A percentile compares a stretch with the other conserved stretches of the same genome.
These are phyloP conservation scores for Camillea tinctor DNA, from an alignment of 2,329 filamentous ascomycete species.

Conservation along the genomic window DNA sequence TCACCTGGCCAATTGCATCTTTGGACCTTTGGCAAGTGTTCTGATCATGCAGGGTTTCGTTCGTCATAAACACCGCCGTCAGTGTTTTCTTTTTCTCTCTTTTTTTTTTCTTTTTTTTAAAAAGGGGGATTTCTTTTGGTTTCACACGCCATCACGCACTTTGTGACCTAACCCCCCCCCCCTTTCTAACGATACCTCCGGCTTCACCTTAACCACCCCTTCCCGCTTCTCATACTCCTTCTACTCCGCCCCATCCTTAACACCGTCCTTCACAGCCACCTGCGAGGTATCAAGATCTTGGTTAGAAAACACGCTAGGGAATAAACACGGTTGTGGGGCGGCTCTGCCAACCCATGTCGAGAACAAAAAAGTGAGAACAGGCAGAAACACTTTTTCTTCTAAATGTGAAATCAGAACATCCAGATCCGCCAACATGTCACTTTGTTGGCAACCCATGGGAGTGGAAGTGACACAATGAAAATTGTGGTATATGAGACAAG, in stretches of 20 bases:
- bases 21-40: neutral
- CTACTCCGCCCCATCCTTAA: neutral
- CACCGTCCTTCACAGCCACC: neutral
- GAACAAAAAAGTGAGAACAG: slow-evolving; percentile 1
- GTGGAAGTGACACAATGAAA: neutral
- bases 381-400: neutral
- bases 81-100: neutral
- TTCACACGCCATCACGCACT: neutral
- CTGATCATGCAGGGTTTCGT: neutral
- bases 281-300: slow-evolving; percentile 6
- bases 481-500: neutral
- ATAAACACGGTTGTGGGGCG: slow-evolving; percentile 6
- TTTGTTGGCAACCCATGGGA: neutral
- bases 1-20: neutral
- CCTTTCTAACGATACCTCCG: neutral
- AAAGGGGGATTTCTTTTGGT: too few species aligned
- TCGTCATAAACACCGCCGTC: neutral
- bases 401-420: slow-evolving; percentile 1
- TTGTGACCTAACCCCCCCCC: neutral
- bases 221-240: neutral
- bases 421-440: neutral
- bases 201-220: neutral
- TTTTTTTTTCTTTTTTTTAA: neutral
- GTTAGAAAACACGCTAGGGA: slow-evolving; percentile 16
- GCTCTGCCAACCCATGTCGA: slow-evolving; percentile 6